Conservation (phyloP, 192 early-diverging fungal genomes). For the Podila horticola region DNA sequence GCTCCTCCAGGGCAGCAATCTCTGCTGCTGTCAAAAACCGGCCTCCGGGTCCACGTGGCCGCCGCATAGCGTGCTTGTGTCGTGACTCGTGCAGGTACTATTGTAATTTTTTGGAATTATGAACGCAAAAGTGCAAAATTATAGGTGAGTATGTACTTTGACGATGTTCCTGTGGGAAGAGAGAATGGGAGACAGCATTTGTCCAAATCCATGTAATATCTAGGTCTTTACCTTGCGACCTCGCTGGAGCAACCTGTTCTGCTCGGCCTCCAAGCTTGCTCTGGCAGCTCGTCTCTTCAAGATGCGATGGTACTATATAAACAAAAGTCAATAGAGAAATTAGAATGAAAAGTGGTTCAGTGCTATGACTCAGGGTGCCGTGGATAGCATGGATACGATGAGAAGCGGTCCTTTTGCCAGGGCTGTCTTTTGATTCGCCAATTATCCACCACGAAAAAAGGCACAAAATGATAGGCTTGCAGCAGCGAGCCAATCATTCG, state of each 20-base stretch:
- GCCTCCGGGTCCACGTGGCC: slow-evolving; percentile 96
- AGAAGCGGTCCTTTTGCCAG: not conserved
- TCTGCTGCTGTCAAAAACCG: slow-evolving; percentile 79
- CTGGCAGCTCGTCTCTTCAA: slow-evolving; percentile 92
- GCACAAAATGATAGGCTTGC: slow-evolving; percentile 38
- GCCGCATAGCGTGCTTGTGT: slow-evolving; percentile 95
- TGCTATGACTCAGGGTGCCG: not conserved
- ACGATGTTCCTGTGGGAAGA: not conserved
- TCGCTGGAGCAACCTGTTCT: slow-evolving; percentile 70
- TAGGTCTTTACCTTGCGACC: slow-evolving; percentile 53
- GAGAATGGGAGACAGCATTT: not conserved
- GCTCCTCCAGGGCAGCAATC: slow-evolving; percentile 43
- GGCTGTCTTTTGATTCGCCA: not conserved
- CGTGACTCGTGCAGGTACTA: slow-evolving; percentile 97
- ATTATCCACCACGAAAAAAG: not conserved
- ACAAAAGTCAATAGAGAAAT: not conserved
- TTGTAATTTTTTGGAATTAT: slow-evolving; percentile 8
- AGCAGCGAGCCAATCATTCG: slow-evolving; percentile 50
- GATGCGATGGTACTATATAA: slow-evolving; percentile 88
- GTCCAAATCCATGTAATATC: not conserved
- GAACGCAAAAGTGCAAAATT: not conserved
- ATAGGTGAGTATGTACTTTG: not conserved
- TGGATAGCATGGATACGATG: not conserved
- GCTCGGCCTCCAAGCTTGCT: slow-evolving; percentile 75
- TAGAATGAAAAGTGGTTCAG: not conserved